Conservation (phyloP, 2,329 filamentous ascomycete genomes). For the Cladosporium cucumerinum region DNA sequence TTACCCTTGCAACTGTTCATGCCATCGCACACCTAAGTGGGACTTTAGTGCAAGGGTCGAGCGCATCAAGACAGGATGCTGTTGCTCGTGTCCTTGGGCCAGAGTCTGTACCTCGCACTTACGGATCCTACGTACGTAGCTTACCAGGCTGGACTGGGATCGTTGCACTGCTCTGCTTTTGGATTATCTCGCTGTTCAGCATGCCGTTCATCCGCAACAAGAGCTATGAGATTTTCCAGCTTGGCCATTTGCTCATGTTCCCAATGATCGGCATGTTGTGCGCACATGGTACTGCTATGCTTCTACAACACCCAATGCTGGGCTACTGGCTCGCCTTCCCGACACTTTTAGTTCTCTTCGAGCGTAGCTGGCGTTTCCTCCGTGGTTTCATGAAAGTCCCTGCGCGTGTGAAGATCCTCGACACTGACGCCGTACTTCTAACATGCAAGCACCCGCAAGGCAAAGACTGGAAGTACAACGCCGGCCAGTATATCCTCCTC, state of each 20-base stretch:
- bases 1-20: slow-evolving; percentile 52
- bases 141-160: slow-evolving; percentile 53
- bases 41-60: slow-evolving; percentile 51
- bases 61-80: slow-evolving; percentile 42
- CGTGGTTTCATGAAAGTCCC: slow-evolving; percentile 50
- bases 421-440: slow-evolving; percentile 53
- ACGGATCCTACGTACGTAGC: slow-evolving; percentile 47
- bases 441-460: slow-evolving; percentile 48
- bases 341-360: slow-evolving; percentile 49
- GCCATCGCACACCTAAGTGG: slow-evolving; percentile 54
- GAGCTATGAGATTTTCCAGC: slow-evolving; percentile 57
- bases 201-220: slow-evolving; percentile 50
- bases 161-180: slow-evolving; percentile 50
- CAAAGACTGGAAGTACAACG: slow-evolving; percentile 52
- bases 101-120: slow-evolving; percentile 44
- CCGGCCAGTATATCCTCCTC: slow-evolving; percentile 57
- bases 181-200: slow-evolving; percentile 47
- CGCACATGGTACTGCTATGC: slow-evolving; percentile 51
- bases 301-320: slow-evolving; percentile 56
- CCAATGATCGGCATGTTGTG: slow-evolving; percentile 56
- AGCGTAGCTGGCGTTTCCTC: slow-evolving; percentile 46
- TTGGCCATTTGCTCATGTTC: slow-evolving; percentile 57
- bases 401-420: slow-evolving; percentile 49
- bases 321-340: slow-evolving; percentile 57
- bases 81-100: slow-evolving; percentile 47